Base-by-base conservation (phyloP, 2,329 filamentous ascomycete genomes). In the Zelopaecilomyces penicillatus region DNA sequence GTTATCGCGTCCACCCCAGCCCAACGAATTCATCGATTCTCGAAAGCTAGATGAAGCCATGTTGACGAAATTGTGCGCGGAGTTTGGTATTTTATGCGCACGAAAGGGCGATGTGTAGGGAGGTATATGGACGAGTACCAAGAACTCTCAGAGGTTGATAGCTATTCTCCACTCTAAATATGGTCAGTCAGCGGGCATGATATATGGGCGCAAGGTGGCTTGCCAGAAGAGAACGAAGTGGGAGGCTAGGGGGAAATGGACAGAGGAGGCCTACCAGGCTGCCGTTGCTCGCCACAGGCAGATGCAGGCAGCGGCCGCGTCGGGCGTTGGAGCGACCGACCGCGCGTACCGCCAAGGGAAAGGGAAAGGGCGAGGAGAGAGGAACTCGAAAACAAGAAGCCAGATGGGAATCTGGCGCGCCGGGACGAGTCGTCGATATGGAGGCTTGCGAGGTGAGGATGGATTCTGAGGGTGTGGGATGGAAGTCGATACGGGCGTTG, bases 1-100 rank as follows among this genome's bases (percentile, higher is more conserved):
- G 59, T 94, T 86, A 47, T 89, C 84, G 59, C 91, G 81, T 56
- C 91, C 85, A 59, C 87, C 87, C 93, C 93, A 97, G 50, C 93
- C 93, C 58, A 97, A 69, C 48, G 88, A 93, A 73, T 87, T 94
- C 75, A 97, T 89, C 26, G 87, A 94, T 67, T 96, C 88, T 63
- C 90, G 82, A 66, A 98, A 97, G 39, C 87, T 87, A 54, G 82
- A 74, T 54, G 89, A 91, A 50, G 90, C 85, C 90, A 95, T 95
- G 50, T 44, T 45, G 34, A 41, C 19, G 19, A 39, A 39, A 28
- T 6, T 4, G 12, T 19, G 37, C 37, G 5, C 19, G 30, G n/a
- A 39, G 37, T n/a, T 7, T 7, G 12, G 32, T 19, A 19, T 19
- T 19, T 19, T 19, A 19, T 19, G 19, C 19, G 19, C 19, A 19